Evolutionary conservation across 352 stramenopile species (phyloP).

Genomic region (Globisporangium heterothallicum): DNA sequence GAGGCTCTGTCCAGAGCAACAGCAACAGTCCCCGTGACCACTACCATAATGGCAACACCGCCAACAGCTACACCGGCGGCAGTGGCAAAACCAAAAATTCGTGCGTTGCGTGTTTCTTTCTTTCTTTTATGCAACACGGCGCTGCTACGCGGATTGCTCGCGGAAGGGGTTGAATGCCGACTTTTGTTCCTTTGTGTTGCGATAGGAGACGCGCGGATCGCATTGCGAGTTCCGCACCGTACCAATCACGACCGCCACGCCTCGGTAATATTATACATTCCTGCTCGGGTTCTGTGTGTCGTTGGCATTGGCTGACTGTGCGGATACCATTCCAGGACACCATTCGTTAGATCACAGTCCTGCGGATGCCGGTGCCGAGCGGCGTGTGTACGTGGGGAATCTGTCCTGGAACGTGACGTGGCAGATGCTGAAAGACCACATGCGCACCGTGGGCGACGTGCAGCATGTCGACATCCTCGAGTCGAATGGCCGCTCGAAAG

Average conservation of each 20-base stretch:
- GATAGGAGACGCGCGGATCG: conserved; percentile 59
- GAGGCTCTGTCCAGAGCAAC: neutral
- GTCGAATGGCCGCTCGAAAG: conserved; percentile 74
- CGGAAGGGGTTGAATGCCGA: too few species aligned
- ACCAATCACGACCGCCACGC: conserved; percentile 25
- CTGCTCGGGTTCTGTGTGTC: neutral
- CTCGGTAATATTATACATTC: conserved; percentile 7
- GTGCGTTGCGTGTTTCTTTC: conserved; percentile 21
- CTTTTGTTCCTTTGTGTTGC: conserved; percentile 11
- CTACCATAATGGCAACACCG: neutral
- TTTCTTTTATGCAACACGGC: too few species aligned
- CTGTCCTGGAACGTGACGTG: conserved; percentile 81
- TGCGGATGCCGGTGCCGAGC: conserved; percentile 15
- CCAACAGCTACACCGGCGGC: neutral
- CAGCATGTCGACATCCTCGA: conserved; percentile 61
- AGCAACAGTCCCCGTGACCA: conserved; percentile 4
- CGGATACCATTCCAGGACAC: neutral
- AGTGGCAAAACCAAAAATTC: conserved; percentile 48
- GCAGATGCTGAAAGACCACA: conserved; percentile 82
- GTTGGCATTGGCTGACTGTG: neutral
- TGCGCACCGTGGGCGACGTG: conserved; percentile 64
- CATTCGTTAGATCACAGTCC: conserved; percentile 7
- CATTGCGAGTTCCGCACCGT: conserved; percentile 51
- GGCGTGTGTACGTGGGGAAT: conserved; percentile 83
- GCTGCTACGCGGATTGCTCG: too few species aligned